Evolutionary conservation across 2,329 filamentous ascomycete species (phyloP).

Genomic region (Torrubiella hemipterigena): DNA sequence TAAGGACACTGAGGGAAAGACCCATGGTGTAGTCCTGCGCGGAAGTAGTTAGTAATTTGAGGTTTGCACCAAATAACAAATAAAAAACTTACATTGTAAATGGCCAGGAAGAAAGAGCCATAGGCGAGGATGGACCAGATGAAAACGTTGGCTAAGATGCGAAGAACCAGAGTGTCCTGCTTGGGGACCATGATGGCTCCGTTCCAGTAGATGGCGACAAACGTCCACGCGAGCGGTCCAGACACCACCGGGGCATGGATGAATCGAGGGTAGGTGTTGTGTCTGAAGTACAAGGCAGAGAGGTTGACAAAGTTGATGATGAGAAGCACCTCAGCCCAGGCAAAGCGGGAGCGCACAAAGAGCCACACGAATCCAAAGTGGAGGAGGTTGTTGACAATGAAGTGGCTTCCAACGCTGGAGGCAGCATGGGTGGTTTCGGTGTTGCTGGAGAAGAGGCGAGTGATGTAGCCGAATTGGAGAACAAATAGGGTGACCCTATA

Average conservation of each 20-base stretch:
- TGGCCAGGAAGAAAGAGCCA: slow-evolving; percentile 62
- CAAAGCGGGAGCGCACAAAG: slow-evolving; percentile 66
- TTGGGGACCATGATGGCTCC: slow-evolving; percentile 72
- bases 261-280: slow-evolving; percentile 57
- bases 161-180: slow-evolving; percentile 51
- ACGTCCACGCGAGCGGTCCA: slow-evolving; percentile 71
- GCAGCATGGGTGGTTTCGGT: slow-evolving; percentile 53
- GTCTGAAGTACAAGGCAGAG: slow-evolving; percentile 66
- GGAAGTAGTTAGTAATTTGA: slow-evolving; percentile 10
- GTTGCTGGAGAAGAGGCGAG: slow-evolving; percentile 61
- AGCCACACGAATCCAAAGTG: slow-evolving; percentile 74
- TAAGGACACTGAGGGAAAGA: slow-evolving; percentile 62
- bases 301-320: slow-evolving; percentile 77
- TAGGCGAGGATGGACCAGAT: slow-evolving; percentile 75
- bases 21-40: slow-evolving; percentile 60
- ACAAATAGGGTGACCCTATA: slow-evolving; percentile 61
- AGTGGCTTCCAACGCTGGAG: slow-evolving; percentile 70
- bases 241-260: slow-evolving; percentile 68
- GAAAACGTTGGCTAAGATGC: slow-evolving; percentile 75
- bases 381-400: slow-evolving; percentile 75
- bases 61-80: not conserved
- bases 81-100: slow-evolving; percentile 49
- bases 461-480: slow-evolving; percentile 64
- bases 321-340: slow-evolving; percentile 63
- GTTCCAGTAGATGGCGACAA: slow-evolving; percentile 80